Evolutionary conservation across 805 yeast species (phyloP).

Genomic region (Tetrapisispora nanseiensis): DNA sequence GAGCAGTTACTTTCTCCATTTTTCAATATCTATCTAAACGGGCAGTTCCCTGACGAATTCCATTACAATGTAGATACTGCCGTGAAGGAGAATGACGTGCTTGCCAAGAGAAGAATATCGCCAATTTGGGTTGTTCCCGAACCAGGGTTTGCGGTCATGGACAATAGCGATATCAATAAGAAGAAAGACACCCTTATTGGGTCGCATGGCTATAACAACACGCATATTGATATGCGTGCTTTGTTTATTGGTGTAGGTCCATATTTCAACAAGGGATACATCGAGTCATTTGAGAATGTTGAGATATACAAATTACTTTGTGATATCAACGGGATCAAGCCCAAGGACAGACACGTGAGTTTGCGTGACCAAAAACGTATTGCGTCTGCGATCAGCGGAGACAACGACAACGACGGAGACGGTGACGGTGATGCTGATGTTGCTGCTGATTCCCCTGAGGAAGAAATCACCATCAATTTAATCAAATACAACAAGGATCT

Average conservation of each 20-base stretch:
- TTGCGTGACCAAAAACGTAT: slow-evolving; percentile 38
- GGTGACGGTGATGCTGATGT: no score
- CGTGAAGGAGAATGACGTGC: slow-evolving; percentile 19
- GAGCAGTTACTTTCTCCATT: slow-evolving; percentile 9
- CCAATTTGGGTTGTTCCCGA: slow-evolving; percentile 81
- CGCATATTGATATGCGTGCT: slow-evolving; percentile 74
- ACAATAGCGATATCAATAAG: slow-evolving; percentile 40
- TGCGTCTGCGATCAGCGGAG: neutral
- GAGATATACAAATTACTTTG: slow-evolving; percentile 71
- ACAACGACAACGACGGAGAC: neutral
- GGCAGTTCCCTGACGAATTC: slow-evolving; percentile 40
- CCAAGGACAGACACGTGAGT: slow-evolving; percentile 36
- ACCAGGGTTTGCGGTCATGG: slow-evolving; percentile 68
- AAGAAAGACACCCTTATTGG: slow-evolving; percentile 35
- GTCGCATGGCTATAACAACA: slow-evolving; percentile 76
- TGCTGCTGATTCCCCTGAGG: no score
- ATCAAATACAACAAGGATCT: neutral
- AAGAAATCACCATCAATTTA: slow-evolving; percentile 1
- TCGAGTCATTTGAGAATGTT: slow-evolving; percentile 58
- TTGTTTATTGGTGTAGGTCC: slow-evolving; percentile 77
- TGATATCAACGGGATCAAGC: slow-evolving; percentile 41
- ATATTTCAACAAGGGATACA: slow-evolving; percentile 37
- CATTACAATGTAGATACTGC: slow-evolving; percentile 27
- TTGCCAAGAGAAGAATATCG: slow-evolving; percentile 50
- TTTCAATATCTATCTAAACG: slow-evolving; percentile 38